These are phyloP conservation scores for Delonix regia DNA, from an alignment of 306 rosid species.

Conservation along the genomic window DNA sequence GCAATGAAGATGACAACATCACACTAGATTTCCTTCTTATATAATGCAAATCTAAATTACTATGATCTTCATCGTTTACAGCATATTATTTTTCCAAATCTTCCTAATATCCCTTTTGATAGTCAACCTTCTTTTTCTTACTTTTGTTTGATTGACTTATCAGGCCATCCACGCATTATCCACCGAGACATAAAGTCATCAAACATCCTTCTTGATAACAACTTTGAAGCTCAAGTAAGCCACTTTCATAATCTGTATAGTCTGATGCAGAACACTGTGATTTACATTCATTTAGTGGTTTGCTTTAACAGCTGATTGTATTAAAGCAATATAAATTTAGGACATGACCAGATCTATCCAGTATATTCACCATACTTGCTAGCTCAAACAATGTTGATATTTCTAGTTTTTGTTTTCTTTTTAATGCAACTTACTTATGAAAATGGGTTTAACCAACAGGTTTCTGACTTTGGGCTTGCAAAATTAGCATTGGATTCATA, in stretches of 20 bases:
- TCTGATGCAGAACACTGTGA: neutral
- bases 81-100: constrained; percentile 10
- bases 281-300: constrained; percentile 19
- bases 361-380: neutral
- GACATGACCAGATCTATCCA: constrained; percentile 6
- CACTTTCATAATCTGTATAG: constrained; percentile 29
- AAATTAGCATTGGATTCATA: constrained; percentile 83
- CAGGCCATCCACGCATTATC: constrained; percentile 99
- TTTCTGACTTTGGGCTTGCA: constrained; percentile 98
- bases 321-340: constrained; percentile 13
- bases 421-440: constrained; percentile 6
- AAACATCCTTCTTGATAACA: constrained; percentile 84
- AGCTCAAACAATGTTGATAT: constrained; percentile 12
- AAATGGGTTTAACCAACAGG: constrained; percentile 55
- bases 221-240: constrained; percentile 90
- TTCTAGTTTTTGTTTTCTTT: constrained; percentile 11
- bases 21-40: constrained; percentile 18
- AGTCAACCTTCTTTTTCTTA: constrained; percentile 9
- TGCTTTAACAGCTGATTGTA: constrained; percentile 20
- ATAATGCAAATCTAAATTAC: constrained; percentile 1
- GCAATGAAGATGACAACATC: constrained; percentile 18
- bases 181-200: constrained; percentile 99
- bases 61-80: neutral
- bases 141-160: constrained; percentile 39
- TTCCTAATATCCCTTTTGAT: neutral